Evolutionary conservation across 768 basidiomycete genomes (phyloP).

Genomic region (Amanita phalloides): DNA sequence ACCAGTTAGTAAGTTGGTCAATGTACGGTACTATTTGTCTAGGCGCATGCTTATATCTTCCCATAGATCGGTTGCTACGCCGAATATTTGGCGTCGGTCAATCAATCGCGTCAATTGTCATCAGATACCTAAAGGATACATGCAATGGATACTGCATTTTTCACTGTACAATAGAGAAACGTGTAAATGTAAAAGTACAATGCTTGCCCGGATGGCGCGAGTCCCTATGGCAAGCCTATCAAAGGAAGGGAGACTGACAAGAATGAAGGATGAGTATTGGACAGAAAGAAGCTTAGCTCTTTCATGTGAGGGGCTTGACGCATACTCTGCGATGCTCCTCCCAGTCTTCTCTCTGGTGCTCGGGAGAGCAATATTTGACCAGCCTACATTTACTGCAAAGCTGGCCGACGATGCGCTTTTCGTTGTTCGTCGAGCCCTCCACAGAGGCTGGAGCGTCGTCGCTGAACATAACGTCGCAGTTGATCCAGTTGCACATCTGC

Average conservation of each 20-base stretch:
- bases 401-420: constrained; percentile 32
- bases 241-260: not conserved
- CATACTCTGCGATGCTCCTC: constrained; percentile 70
- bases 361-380: constrained; percentile 67
- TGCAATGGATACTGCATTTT: not conserved
- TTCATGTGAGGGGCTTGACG: constrained; percentile 9
- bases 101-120: not conserved
- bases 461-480: constrained; percentile 53
- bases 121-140: constrained; percentile 2
- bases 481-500: constrained; percentile 81
- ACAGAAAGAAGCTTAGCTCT: not conserved
- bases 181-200: constrained; percentile 2
- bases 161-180: not conserved
- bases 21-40: not conserved
- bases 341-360: constrained; percentile 72
- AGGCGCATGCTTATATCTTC: no score
- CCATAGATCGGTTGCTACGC: not conserved
- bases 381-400: constrained; percentile 71
- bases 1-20: no score
- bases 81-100: not conserved
- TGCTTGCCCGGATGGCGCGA: not conserved
- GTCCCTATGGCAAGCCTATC: not conserved
- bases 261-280: not conserved
- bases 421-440: constrained; percentile 18
- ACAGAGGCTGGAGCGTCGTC: constrained; percentile 29